Base-by-base conservation (phyloP, 2,329 filamentous ascomycete genomes). In the Dendryphion nanum region DNA sequence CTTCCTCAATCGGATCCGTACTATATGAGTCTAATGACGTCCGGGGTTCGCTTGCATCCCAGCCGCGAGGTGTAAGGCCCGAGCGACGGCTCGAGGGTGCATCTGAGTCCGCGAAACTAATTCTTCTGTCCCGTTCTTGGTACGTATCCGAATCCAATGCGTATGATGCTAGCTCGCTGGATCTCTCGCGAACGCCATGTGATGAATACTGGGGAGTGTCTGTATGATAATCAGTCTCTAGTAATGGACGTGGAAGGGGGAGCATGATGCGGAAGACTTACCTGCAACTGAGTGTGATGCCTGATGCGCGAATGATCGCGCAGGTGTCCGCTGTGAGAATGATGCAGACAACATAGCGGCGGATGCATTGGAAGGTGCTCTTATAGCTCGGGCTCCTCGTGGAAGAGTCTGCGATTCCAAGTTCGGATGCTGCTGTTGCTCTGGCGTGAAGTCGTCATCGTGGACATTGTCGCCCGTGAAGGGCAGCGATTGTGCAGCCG, bases 161-260 rank as follows among this genome's bases (percentile, higher is more conserved):
- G 61, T 90, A 89, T 14, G 81, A 88, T 30, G 89, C 89, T 40
- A 95, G 75, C 66, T 95, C 88, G 35, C 89, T 87, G 2, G 89
- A 94, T 59, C 93, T 85, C 66, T 93, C 84, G 47, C 89, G 84
- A 28, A 95, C 85, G 48, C 82, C 86, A 42, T 83, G 81, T 21
- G 76, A 77, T 26, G 87, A 85, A 64, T 87, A 86, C 52, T 87
- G 80, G 14, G 81, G 77, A 51, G 80, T 85, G 59, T 91, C 86
- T 66, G 69, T 75, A 79, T 47, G 18, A 41, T 42, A 47, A 26
- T 26, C 23, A 17, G 29, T 30, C 29, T 30, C 63, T 48, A 60
- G 49, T 41, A 44, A 30, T 21, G 12, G 26, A 6, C 18, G 17
- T 18, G 21, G 5, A 15, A 15, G 8, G 12, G 8, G 13, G 16